phyloP scores from a whole-genome alignment of 768 basidiomycete genomes.

The Phlegmacium glaucopus region DNA sequence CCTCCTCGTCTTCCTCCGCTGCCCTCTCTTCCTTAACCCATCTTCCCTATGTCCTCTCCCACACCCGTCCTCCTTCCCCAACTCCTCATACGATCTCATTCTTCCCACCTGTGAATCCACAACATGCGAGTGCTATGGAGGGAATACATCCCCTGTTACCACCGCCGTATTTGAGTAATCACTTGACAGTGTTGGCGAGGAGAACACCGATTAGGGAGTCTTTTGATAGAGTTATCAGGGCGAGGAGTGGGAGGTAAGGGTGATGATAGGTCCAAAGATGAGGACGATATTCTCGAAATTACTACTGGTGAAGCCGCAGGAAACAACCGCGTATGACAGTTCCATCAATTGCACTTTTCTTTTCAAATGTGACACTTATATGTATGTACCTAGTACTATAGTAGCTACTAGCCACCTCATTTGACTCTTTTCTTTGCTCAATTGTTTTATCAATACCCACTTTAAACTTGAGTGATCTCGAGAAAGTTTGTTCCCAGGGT shows the following conservation, averaged over 20 bases:
- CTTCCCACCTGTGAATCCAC: conserved; percentile 61
- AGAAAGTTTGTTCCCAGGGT: too few species aligned
- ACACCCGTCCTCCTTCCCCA: conserved; percentile 36
- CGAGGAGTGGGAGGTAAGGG: conserved; percentile 37
- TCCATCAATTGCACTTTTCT: too few species aligned
- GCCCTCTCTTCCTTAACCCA: conserved; percentile 57
- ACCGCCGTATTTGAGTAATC: conserved; percentile 65
- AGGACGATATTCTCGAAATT: neutral
- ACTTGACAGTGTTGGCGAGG: conserved; percentile 64
- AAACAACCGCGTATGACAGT: too few species aligned
- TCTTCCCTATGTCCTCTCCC: conserved; percentile 35
- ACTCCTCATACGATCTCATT: conserved; percentile 47
- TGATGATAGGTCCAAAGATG: neutral
- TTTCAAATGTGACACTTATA: too few species aligned
- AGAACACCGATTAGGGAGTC: conserved; percentile 68
- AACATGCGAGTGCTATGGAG: conserved; percentile 44
- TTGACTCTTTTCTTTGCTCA: too few species aligned
- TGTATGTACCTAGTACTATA: too few species aligned
- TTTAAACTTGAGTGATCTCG: too few species aligned
- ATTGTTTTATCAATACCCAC: too few species aligned
- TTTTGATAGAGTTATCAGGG: conserved; percentile 61
- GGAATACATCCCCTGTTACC: conserved; percentile 69
- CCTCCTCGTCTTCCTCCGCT: conserved; percentile 53
- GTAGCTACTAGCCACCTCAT: too few species aligned
- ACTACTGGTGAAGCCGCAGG: too few species aligned